Evolutionary conservation across 1,284 basidiomycete genomes (phyloP), one percentile per base, ranked within the genome.

Genomic region (Anthracocystis walkeri): DNA sequence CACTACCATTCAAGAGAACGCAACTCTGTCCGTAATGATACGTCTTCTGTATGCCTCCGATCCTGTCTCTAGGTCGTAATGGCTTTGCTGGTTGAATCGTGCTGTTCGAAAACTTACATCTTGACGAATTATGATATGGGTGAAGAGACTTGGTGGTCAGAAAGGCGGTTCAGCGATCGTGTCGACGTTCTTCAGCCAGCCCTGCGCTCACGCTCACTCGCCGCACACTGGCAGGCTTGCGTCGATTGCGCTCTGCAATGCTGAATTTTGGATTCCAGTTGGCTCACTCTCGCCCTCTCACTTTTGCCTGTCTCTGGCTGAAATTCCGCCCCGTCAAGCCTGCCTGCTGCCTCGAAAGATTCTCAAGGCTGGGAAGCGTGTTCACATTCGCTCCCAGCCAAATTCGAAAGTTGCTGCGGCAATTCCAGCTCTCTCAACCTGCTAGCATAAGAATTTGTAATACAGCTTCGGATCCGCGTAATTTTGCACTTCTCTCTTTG

Each of bases 131-230:
- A 75, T 74, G 58, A 25, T 53, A 18, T 50, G 57, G 61, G 71
- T 65, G 64, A 65, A 60, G 58, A 64, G 71, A 74, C 71, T 74
- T 74, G 71, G 71, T 74, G 51, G 71, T 65, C 16, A 58, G 45
- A 25, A 68, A 46, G 70, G 57, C 55, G 60, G 53, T 53, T 35
- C 54, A n/a, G 54, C 51, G 57, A 61, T 73, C 46, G 65, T 38
- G 60, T 59, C 61, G 53, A 67, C 58, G 58, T 58, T 50, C 68
- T 71, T 71, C 46, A 51, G 58, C 58, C 38, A 40, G 49, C 60
- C 51, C 7, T 14, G 7, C 31, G 21, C 45, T 10, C 48, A 16
- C 46, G 20, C 50, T 29, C n/a, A 7, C 54, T 20, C n/a, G n/a
- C n/a, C 44, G 12, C 40, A 16, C 35, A 38, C 35, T 38, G 2